Evolutionary conservation across 768 basidiomycete species (phyloP), one percentile per base, ranked within the genome.

Genomic region (Flagelloscypha sp.): DNA sequence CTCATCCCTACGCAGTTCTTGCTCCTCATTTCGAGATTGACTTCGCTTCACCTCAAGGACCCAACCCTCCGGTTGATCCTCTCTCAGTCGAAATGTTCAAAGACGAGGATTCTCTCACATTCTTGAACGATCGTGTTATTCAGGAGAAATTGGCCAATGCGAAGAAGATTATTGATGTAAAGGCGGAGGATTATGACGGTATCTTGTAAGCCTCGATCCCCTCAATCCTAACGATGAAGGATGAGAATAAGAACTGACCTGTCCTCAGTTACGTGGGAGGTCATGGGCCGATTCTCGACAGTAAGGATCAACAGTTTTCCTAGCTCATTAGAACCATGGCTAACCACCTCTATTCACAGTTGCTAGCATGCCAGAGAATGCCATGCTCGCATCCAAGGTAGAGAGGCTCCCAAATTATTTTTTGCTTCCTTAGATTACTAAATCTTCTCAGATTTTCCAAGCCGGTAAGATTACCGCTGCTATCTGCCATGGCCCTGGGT

Each of bases 401-500:
- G 37, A n/a, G n/a, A n/a, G n/a, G n/a, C n/a, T n/a, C n/a, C n/a
- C n/a, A n/a, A n/a, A n/a, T n/a, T n/a, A n/a, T 56, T 56, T 45
- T 11, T 16, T 68, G 73, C 55, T 74, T 60, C 51, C 25, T 19
- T n/a, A 28, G 15, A 11, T n/a, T n/a, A n/a, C n/a, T n/a, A n/a
- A n/a, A n/a, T n/a, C n/a, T n/a, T 24, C 22, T 11, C 11, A 40
- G 33, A 23, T 35, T 17, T 40, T 24, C 33, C 56, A 55, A 7
- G 46, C 61, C 9, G 65, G 63, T 28, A 74, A 72, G 54, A 41
- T 67, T 30, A 59, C 64, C 15, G 29, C 65, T 3, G 70, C 72
- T 2, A 72, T 77, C 19, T 76, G 74, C 57, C 75, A 76, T 53
- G 75, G 72, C n/a, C 68, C 74, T 20, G 70, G 57, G 48, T 63